Conservation (phyloP, 2,329 filamentous ascomycete genomes). For the Emydomyces testavorans region DNA sequence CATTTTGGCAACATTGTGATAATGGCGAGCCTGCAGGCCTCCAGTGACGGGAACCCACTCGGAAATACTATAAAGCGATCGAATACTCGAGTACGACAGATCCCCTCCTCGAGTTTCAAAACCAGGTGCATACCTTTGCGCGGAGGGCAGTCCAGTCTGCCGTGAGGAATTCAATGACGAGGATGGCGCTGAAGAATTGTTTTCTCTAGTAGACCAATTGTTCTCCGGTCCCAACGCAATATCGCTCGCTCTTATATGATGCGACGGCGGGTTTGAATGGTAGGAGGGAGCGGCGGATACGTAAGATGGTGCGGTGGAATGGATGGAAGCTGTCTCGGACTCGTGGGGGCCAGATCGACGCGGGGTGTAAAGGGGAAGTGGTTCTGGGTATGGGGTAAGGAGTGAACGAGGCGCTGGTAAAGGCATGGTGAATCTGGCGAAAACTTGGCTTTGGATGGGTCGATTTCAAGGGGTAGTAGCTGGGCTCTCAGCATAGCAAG, state of each 20-base stretch:
- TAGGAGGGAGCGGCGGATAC: conserved; percentile 56
- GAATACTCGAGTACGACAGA: conserved; percentile 18
- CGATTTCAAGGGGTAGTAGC: not conserved
- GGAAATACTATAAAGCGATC: conserved; percentile 46
- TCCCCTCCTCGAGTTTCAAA: conserved; percentile 22
- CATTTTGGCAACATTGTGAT: conserved; percentile 52
- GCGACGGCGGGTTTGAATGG: conserved; percentile 35
- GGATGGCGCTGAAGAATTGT: conserved; percentile 4
- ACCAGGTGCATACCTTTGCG: conserved; percentile 40
- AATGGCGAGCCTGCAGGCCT: conserved; percentile 48
- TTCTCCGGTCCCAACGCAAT: conserved; percentile 3
- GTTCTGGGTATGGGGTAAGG: conserved; percentile 15
- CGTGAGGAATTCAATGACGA: not conserved
- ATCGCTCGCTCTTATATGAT: conserved; percentile 13
- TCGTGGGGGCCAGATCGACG: conserved; percentile 29
- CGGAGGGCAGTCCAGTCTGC: conserved; percentile 15
- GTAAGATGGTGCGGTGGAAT: conserved; percentile 57
- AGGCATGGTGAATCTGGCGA: conserved; percentile 14
- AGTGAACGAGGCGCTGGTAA: conserved; percentile 16
- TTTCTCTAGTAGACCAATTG: conserved; percentile 13
- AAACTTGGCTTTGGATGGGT: not conserved
- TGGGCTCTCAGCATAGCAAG: not conserved
- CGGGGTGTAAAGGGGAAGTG: conserved; percentile 17
- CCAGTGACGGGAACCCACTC: conserved; percentile 47
- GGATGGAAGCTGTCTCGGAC: conserved; percentile 56